Evolutionary conservation across 495 filamentous ascomycete genomes (phyloP).

Genomic region (Parachaetomium inaequale): DNA sequence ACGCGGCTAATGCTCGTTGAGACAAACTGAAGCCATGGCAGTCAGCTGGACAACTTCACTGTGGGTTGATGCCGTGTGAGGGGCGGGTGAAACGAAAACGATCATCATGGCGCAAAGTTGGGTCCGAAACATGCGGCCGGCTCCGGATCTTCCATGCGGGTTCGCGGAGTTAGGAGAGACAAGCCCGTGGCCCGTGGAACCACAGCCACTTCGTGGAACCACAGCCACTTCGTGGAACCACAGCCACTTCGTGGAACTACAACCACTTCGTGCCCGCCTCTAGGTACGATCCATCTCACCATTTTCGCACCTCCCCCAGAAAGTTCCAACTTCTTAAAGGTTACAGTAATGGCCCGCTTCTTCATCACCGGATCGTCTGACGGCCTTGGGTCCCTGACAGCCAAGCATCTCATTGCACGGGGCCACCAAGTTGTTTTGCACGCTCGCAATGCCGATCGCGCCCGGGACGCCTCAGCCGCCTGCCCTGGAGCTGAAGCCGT

Average conservation of each 20-base stretch:
- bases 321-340: background rate
- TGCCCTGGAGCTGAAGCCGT: slow-evolving; percentile 49
- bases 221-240: background rate
- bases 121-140: background rate
- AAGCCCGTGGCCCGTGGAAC: background rate
- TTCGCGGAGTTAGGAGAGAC: background rate
- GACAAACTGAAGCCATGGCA: too few species aligned
- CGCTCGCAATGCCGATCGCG: slow-evolving; percentile 51
- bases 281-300: too few species aligned
- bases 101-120: background rate
- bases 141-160: background rate
- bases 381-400: slow-evolving; percentile 48
- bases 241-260: background rate
- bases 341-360: slow-evolving; percentile 46
- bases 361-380: slow-evolving; percentile 51
- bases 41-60: too few species aligned
- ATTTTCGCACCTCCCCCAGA: too few species aligned
- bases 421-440: slow-evolving; percentile 56
- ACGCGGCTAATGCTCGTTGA: too few species aligned
- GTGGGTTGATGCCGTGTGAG: background rate
- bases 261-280: too few species aligned
- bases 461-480: slow-evolving; percentile 40
- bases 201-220: background rate
- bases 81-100: background rate
- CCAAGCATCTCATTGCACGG: slow-evolving; percentile 46